A percentile compares a stretch with the other conserved stretches of the same genome.
phyloP scores from a whole-genome alignment of 2,329 filamentous ascomycete genomes.

The Thelonectria rubi region DNA sequence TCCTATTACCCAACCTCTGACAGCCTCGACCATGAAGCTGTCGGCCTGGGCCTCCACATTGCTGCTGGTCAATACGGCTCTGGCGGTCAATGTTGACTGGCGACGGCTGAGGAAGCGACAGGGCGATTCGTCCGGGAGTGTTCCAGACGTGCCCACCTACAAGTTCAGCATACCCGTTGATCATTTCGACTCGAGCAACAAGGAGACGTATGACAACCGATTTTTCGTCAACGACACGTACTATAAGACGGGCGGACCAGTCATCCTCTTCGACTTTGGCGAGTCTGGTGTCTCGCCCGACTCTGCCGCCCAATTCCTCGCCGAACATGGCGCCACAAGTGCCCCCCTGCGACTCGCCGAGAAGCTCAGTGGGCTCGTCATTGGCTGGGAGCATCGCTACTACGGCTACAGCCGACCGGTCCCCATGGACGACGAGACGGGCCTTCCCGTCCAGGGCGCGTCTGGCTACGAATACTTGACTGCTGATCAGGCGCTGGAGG shows the following conservation, averaged over 20 bases:
- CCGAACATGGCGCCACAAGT: constrained; percentile 19
- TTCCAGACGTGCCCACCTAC: constrained; percentile 23
- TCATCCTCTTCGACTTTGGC: constrained; percentile 40
- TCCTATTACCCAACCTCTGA: too few relatives aligned
- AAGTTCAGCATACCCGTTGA: constrained; percentile 32
- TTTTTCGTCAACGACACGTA: constrained; percentile 40
- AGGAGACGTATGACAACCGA: constrained; percentile 32
- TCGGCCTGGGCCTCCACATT: constrained; percentile 8
- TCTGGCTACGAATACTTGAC: constrained; percentile 37
- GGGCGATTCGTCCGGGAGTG: neutral
- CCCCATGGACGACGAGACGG: constrained; percentile 26
- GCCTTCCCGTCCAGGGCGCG: constrained; percentile 16
- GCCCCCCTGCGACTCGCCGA: constrained; percentile 33
- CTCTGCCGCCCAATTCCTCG: constrained; percentile 22
- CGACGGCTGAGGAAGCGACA: constrained; percentile 5
- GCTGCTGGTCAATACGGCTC: constrained; percentile 9
- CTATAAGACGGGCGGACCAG: constrained; percentile 36
- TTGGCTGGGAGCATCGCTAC: constrained; percentile 41
- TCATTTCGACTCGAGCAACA: constrained; percentile 35
- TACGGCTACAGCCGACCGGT: constrained; percentile 39
- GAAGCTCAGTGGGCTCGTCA: constrained; percentile 33
- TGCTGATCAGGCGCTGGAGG: constrained; percentile 42
- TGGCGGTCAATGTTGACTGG: constrained; percentile 18
- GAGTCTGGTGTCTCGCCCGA: constrained; percentile 26
- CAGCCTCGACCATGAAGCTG: constrained; percentile 13